A percentile compares a stretch with the other conserved stretches of the same genome.
Conservation (phyloP, 441 rosid species). For the Macaranga tanarius region DNA sequence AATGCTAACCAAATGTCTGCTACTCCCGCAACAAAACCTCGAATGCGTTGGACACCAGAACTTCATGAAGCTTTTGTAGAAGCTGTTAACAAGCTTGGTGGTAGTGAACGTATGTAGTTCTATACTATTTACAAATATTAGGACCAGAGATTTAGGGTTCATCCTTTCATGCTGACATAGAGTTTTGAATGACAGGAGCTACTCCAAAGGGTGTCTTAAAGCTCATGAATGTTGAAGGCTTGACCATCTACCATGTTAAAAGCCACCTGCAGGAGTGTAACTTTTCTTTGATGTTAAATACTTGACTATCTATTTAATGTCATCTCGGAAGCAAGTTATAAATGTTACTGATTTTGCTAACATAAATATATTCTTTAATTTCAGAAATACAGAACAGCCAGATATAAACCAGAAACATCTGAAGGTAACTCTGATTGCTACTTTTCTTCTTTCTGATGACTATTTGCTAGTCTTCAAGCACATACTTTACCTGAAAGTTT, state of each 20-base stretch:
- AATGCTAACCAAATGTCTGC: constrained; percentile 37
- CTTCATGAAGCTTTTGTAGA: constrained; percentile 90
- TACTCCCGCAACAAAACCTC: constrained; percentile 47
- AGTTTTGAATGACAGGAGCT: constrained; percentile 59
- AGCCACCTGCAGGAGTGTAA: constrained; percentile 82
- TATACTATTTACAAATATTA: constrained; percentile 8
- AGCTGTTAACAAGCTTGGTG: constrained; percentile 87
- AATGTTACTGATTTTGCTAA: constrained; percentile 10
- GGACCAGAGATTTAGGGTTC: constrained; percentile 8
- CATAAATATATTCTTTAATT: constrained; percentile 15
- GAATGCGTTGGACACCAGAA: constrained; percentile 97
- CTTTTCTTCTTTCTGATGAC: constrained; percentile 4
- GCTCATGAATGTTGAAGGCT: constrained; percentile 67
- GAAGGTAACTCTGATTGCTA: constrained; percentile 42
- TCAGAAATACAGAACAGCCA: constrained; percentile 90
- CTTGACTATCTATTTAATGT: too few relatives aligned
- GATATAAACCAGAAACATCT: constrained; percentile 72
- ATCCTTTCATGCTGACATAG: constrained; percentile 23
- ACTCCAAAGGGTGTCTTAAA: constrained; percentile 85
- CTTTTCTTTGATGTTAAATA: constrained; percentile 4
- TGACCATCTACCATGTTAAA: constrained; percentile 93
- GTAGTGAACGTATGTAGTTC: constrained; percentile 69
- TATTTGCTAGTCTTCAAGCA: constrained; percentile 1
- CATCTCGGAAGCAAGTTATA: background rate
- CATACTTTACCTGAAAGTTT: background rate